These are phyloP conservation scores for Thelephora ganbajun DNA, from an alignment of 768 basidiomycete genomes.

Conservation along the genomic window DNA sequence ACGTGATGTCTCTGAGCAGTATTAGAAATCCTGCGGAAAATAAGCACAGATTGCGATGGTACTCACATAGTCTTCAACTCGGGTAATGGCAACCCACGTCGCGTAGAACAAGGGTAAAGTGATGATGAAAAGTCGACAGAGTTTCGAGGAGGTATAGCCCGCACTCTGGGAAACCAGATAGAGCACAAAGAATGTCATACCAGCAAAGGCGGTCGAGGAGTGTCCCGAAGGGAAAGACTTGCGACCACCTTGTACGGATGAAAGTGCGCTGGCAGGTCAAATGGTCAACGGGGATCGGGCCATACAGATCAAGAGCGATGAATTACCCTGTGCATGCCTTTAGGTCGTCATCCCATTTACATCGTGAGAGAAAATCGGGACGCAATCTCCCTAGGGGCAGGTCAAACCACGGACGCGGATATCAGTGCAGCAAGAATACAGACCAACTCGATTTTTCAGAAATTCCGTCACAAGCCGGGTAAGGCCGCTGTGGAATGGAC, in stretches of 20 bases:
- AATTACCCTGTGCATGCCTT: constrained; percentile 42
- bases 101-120: constrained; percentile 42
- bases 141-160: constrained; percentile 35
- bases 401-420: background rate
- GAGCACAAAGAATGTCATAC: constrained; percentile 48
- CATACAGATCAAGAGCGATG: constrained; percentile 7
- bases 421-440: constrained; percentile 3
- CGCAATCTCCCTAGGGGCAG: constrained; percentile 29
- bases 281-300: background rate
- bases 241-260: constrained; percentile 30
- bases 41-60: constrained; percentile 2
- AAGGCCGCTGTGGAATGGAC: constrained; percentile 23
- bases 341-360: constrained; percentile 38
- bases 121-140: constrained; percentile 32
- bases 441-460: constrained; percentile 47
- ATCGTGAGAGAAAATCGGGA: constrained; percentile 55
- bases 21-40: background rate
- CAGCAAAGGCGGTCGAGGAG: constrained; percentile 50
- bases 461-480: constrained; percentile 34
- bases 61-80: constrained; percentile 54
- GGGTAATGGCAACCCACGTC: constrained; percentile 44
- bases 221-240: constrained; percentile 61
- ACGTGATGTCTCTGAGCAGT: constrained; percentile 47
- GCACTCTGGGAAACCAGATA: constrained; percentile 28
- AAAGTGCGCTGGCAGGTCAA: background rate